Evolutionary conservation across 768 basidiomycete species (phyloP).

Genomic region (Termitomyces titanicus): DNA sequence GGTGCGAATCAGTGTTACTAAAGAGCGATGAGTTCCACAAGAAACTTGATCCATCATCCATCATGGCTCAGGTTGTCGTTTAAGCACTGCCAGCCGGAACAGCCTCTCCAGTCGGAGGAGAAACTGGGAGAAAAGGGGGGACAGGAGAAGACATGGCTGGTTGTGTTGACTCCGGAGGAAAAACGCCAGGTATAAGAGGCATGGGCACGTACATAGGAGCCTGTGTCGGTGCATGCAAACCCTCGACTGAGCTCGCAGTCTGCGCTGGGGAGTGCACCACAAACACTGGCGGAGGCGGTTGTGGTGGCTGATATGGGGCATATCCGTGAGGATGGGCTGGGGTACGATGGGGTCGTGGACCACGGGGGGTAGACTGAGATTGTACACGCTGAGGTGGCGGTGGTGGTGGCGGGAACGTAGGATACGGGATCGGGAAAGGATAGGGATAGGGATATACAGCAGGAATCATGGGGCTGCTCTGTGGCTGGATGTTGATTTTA

Average conservation of each 20-base stretch:
- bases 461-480: constrained; percentile 21
- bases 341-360: constrained; percentile 18
- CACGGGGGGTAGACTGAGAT: constrained; percentile 17
- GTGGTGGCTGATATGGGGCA: constrained; percentile 27
- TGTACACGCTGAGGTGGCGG: constrained; percentile 6
- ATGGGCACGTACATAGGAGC: constrained; percentile 17
- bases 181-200: constrained; percentile 15
- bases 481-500: constrained; percentile 8
- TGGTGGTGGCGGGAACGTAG: constrained; percentile 11
- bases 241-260: constrained; percentile 8
- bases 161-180: neutral
- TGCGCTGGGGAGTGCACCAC: constrained; percentile 17
- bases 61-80: neutral
- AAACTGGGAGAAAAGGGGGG: neutral
- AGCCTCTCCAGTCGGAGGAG: neutral
- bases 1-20: too few relatives aligned
- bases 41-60: too few relatives aligned
- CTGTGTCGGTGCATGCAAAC: constrained; percentile 4
- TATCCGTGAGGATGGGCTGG: constrained; percentile 27
- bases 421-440: constrained; percentile 24
- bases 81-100: neutral
- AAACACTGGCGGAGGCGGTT: constrained; percentile 19
- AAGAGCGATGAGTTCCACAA: neutral
- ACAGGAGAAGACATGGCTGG: neutral
- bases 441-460: constrained; percentile 31